These are phyloP conservation scores for Chlamydomonas schloesseri DNA, from an alignment of 139 green algal species.

Conservation along the genomic window DNA sequence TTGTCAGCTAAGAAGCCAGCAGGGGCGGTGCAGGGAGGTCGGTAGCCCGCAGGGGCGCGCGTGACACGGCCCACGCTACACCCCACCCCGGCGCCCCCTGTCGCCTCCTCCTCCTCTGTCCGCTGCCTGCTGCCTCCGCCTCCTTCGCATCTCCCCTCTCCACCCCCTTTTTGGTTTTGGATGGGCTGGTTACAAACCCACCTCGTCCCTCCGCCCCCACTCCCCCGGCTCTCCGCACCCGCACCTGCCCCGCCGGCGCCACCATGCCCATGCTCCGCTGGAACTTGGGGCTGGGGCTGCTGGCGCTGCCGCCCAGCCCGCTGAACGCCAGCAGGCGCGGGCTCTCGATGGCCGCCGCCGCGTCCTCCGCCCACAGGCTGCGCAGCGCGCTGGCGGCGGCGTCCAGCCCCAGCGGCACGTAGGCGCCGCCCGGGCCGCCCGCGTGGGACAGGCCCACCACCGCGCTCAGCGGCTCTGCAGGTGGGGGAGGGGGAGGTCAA, in stretches of 20 bases:
- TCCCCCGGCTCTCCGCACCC: neutral
- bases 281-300: slow-evolving; percentile 40
- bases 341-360: neutral
- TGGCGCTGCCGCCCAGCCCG: neutral
- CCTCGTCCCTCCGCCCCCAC: too few species aligned
- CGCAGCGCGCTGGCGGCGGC: slow-evolving; percentile 29
- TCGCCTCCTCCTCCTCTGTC: too few species aligned
- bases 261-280: slow-evolving; percentile 44
- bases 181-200: too few species aligned
- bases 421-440: neutral
- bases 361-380: slow-evolving; percentile 35
- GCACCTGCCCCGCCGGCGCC: slow-evolving; percentile 28
- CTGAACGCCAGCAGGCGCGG: slow-evolving; percentile 28
- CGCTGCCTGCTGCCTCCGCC: too few species aligned
- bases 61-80: too few species aligned
- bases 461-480: slow-evolving; percentile 13
- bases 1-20: too few species aligned
- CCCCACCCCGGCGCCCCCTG: too few species aligned
- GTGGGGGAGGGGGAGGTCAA: too few species aligned
- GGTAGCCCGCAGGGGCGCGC: too few species aligned
- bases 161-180: too few species aligned
- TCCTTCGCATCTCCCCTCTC: too few species aligned
- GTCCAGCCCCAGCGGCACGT: slow-evolving; percentile 29
- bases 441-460: neutral
- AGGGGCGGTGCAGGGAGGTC: too few species aligned